Evolutionary conservation across 164 flowering plant species (phyloP).

Genomic region (Stephania yunnanensis): DNA sequence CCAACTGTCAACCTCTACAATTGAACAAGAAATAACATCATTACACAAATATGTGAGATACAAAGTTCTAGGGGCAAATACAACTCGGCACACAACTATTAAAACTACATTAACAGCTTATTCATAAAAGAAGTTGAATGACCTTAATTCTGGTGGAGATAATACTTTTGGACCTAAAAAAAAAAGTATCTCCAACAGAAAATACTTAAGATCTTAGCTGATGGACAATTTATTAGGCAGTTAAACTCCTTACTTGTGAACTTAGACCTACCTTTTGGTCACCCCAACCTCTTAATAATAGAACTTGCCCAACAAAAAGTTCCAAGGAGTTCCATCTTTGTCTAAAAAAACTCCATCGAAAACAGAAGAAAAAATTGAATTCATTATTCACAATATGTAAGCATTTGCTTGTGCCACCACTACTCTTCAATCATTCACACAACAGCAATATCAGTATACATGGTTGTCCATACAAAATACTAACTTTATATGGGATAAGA

Average conservation of each 20-base stretch:
- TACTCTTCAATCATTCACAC: no score
- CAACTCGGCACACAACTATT: not conserved
- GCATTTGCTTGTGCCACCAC: no score
- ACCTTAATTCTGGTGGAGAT: not conserved
- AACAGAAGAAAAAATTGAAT: no score
- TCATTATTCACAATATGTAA: no score
- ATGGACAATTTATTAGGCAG: no score
- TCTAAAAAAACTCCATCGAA: no score
- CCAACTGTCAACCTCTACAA: conserved; percentile 70
- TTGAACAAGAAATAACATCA: conserved; percentile 6
- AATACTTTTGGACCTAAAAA: not conserved
- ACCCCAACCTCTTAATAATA: no score
- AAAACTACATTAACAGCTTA: not conserved
- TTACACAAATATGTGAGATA: not conserved
- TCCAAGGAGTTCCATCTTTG: no score
- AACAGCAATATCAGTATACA: not conserved
- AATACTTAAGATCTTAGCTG: not conserved
- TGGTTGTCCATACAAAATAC: not conserved
- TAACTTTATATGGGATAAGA: no score
- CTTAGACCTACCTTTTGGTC: no score
- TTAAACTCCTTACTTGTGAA: no score
- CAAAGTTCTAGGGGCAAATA: not conserved
- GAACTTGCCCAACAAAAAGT: no score
- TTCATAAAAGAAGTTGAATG: not conserved
- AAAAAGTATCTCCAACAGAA: not conserved